A percentile compares a stretch with the other conserved stretches of the same genome.
Evolutionary conservation across 192 early-diverging fungal genomes (phyloP).

Genomic region (Gaertneriomyces semiglobifer): DNA sequence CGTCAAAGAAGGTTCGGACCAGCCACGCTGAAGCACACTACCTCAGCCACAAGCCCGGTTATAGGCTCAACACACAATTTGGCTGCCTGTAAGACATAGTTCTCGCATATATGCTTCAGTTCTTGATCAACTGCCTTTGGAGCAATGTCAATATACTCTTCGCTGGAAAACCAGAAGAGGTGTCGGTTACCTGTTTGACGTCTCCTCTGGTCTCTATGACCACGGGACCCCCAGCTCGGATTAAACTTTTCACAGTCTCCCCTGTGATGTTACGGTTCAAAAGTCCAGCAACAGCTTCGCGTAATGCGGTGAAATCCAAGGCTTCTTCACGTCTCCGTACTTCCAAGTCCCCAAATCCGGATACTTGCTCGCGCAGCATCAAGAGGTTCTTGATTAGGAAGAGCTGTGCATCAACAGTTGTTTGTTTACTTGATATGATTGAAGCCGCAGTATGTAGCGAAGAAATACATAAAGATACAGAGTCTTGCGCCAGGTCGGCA

Average conservation of each 20-base stretch:
- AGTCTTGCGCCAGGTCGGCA: constrained; percentile 83
- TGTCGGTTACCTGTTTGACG: constrained; percentile 30
- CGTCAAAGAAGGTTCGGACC: constrained; percentile 41
- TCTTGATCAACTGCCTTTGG: constrained; percentile 56
- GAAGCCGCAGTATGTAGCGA: constrained; percentile 53
- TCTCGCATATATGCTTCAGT: constrained; percentile 71
- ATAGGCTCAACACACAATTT: constrained; percentile 62
- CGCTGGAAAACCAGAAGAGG: background rate
- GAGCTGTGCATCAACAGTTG: constrained; percentile 65
- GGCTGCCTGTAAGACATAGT: constrained; percentile 70
- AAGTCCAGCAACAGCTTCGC: constrained; percentile 44
- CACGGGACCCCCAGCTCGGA: constrained; percentile 21
- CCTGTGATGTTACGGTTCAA: constrained; percentile 31
- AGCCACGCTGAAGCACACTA: constrained; percentile 35
- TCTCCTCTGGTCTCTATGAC: constrained; percentile 43
- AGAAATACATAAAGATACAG: constrained; percentile 64
- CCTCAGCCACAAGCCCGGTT: constrained; percentile 64
- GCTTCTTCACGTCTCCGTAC: constrained; percentile 63
- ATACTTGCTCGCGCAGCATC: constrained; percentile 76
- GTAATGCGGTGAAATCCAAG: constrained; percentile 63
- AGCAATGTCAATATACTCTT: background rate
- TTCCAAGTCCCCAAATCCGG: constrained; percentile 72
- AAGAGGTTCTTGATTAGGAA: constrained; percentile 87
- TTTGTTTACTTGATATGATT: constrained; percentile 49
- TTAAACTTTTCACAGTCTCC: constrained; percentile 29